phyloP scores from a whole-genome alignment of 2,329 filamentous ascomycete genomes.

The Aspergillus aculeatus region DNA sequence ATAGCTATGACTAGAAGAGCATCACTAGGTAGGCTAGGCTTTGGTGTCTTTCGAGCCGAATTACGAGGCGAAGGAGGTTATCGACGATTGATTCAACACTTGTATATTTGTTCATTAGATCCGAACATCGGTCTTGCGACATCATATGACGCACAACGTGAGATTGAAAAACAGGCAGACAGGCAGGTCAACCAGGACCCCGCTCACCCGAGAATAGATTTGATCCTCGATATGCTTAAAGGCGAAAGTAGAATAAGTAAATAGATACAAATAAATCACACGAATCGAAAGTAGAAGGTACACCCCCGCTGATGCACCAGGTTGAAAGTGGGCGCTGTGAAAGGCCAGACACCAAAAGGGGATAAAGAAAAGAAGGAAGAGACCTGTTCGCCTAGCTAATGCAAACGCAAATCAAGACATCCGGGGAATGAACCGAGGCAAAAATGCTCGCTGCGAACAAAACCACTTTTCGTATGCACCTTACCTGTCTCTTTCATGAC shows the following conservation, averaged over 20 bases:
- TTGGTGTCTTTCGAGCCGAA: no score
- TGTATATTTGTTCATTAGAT: no score
- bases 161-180: no score
- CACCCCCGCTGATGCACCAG: not conserved
- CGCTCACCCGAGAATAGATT: not conserved
- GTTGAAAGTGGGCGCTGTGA: not conserved
- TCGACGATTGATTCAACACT: no score
- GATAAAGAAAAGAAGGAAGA: not conserved
- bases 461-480: constrained; percentile 9
- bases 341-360: not conserved
- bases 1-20: no score
- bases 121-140: no score
- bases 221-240: not conserved
- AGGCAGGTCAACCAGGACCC: not conserved
- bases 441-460: constrained; percentile 3
- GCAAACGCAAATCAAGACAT: constrained; percentile 4
- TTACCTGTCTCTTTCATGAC: not conserved
- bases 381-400: constrained; percentile 8
- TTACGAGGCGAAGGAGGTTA: no score
- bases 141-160: no score
- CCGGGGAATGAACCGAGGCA: not conserved
- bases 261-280: constrained; percentile 2
- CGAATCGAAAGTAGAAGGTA: not conserved
- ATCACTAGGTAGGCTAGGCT: no score
- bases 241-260: not conserved